phyloP scores from a whole-genome alignment of 2,329 filamentous ascomycete species.

The Colletotrichum endophyticum region DNA sequence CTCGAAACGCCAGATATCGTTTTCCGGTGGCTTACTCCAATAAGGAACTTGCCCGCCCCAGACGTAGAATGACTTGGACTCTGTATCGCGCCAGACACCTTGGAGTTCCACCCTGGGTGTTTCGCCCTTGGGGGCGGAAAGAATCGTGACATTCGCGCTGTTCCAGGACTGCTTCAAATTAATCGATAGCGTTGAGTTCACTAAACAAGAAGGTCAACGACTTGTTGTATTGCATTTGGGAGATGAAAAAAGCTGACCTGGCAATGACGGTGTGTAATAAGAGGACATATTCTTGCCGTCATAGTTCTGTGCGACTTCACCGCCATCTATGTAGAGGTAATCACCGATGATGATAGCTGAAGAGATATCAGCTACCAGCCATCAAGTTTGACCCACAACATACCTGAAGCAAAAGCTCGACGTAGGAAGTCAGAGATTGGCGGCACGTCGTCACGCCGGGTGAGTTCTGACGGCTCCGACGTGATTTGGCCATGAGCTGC shows the following conservation, averaged over 20 bases:
- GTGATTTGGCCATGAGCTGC: neutral
- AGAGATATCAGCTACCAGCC: neutral
- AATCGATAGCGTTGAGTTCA: conserved; percentile 38
- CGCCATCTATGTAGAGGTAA: conserved; percentile 43
- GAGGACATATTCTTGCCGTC: conserved; percentile 24
- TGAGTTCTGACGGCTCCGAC: neutral
- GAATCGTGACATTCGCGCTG: conserved; percentile 33
- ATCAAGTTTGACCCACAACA: neutral
- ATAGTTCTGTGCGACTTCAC: conserved; percentile 29
- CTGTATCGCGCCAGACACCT: conserved; percentile 35
- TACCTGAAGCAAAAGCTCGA: neutral
- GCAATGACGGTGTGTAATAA: neutral
- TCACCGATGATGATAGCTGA: conserved; percentile 34
- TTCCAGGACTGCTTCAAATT: conserved; percentile 36
- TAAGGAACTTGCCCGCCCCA: conserved; percentile 35
- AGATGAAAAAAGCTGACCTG: neutral
- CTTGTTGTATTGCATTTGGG: neutral
- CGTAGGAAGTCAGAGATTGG: neutral
- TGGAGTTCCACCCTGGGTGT: conserved; percentile 29
- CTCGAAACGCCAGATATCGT: conserved; percentile 35
- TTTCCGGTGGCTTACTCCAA: conserved; percentile 23
- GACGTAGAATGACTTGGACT: conserved; percentile 33
- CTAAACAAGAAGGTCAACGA: conserved; percentile 15
- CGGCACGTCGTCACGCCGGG: neutral
- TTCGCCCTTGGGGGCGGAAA: conserved; percentile 31